Evolutionary conservation across 495 filamentous ascomycete species (phyloP).

Genomic region (Xylaria telfairii): DNA sequence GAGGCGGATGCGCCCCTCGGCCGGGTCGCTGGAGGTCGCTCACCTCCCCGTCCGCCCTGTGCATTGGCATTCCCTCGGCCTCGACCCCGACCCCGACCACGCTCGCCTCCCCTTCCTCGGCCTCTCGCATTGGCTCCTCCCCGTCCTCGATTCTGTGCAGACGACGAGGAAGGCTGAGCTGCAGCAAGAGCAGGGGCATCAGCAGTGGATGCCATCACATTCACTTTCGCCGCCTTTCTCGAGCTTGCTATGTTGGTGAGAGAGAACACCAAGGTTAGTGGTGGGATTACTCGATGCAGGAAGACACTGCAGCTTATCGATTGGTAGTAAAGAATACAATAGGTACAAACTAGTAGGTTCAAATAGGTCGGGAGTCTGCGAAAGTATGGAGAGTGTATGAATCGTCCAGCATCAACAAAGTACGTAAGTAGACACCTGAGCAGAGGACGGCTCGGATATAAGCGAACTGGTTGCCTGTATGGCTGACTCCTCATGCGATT

Average conservation of each 20-base stretch:
- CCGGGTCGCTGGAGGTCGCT: slow-evolving; percentile 13
- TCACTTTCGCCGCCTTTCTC: background rate
- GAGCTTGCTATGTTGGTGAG: background rate
- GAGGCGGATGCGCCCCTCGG: slow-evolving; percentile 11
- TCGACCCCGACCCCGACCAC: slow-evolving; percentile 29
- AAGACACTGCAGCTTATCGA: background rate
- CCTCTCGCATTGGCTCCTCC: slow-evolving; percentile 45
- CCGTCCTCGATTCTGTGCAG: slow-evolving; percentile 31
- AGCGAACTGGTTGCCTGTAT: background rate
- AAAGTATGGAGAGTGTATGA: background rate
- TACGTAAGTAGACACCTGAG: too few species aligned
- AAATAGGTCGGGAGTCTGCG: background rate
- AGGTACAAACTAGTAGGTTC: background rate
- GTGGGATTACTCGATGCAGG: background rate
- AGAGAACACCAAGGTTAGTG: background rate
- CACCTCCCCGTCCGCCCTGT: slow-evolving; percentile 8
- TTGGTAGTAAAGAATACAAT: background rate
- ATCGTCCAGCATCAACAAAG: too few species aligned
- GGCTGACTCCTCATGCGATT: background rate
- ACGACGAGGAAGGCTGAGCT: background rate
- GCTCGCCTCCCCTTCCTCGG: slow-evolving; percentile 39
- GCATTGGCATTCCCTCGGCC: slow-evolving; percentile 21
- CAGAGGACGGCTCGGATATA: background rate
- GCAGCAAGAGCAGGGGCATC: slow-evolving; percentile 10
- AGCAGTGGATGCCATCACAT: slow-evolving; percentile 26